Evolutionary conservation across 306 rosid genomes (phyloP).

Genomic region (Abrus pulchellus): DNA sequence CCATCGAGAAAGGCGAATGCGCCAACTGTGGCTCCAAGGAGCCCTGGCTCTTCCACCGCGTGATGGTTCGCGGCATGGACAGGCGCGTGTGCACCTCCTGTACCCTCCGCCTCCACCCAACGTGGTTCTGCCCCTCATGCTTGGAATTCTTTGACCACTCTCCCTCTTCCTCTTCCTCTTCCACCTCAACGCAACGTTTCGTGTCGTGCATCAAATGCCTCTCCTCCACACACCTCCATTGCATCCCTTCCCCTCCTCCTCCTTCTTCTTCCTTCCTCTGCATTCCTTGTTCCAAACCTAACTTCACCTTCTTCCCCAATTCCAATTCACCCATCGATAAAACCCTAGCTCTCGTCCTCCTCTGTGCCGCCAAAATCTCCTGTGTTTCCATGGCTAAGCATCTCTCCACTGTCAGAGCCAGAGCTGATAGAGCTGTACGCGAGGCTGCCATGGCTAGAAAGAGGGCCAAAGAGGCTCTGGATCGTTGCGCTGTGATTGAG

Average conservation of each 20-base stretch:
- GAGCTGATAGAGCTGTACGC: conserved; percentile 62
- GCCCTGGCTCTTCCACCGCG: conserved; percentile 64
- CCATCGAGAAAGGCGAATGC: conserved; percentile 53
- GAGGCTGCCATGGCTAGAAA: conserved; percentile 70
- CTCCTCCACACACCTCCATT: conserved; percentile 74
- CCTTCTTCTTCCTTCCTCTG: conserved; percentile 60
- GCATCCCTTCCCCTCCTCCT: conserved; percentile 60
- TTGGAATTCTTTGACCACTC: conserved; percentile 66
- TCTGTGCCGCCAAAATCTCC: conserved; percentile 78
- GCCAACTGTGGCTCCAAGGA: conserved; percentile 61
- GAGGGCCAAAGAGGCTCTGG: conserved; percentile 71
- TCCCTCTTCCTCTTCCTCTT: conserved; percentile 41
- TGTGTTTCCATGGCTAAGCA: conserved; percentile 56
- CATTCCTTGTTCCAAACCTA: conserved; percentile 69
- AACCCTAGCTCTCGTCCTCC: conserved; percentile 53
- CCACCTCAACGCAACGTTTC: conserved; percentile 53
- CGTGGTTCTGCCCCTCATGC: conserved; percentile 77
- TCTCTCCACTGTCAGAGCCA: conserved; percentile 42
- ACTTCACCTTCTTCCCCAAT: conserved; percentile 65
- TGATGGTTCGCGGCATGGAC: conserved; percentile 57
- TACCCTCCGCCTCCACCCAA: conserved; percentile 79
- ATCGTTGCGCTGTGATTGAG: conserved; percentile 46
- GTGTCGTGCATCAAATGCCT: conserved; percentile 73
- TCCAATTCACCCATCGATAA: conserved; percentile 51
- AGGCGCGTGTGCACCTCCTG: conserved; percentile 87